A percentile compares a stretch with the other conserved stretches of the same genome.
Evolutionary conservation across 169 alveolate species (phyloP).

Genomic region (Cryptosporidium parvum): DNA sequence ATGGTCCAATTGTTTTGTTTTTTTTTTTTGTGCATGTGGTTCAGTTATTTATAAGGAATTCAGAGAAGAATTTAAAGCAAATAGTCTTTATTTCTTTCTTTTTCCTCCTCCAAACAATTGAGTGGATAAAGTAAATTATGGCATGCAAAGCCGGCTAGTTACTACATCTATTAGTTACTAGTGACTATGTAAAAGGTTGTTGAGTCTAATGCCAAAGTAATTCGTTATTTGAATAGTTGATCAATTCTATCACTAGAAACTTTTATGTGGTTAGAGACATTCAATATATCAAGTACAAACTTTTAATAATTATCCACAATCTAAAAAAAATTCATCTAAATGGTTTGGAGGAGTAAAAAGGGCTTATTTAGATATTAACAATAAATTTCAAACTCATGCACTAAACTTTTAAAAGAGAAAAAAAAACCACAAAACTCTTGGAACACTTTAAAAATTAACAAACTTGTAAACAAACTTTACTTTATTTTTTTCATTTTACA

Average conservation of each 20-base stretch:
- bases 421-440: conserved; percentile 9
- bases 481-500: neutral
- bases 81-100: too few species aligned
- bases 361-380: neutral
- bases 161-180: conserved; percentile 29
- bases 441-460: neutral
- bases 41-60: neutral
- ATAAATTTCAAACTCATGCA: neutral
- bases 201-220: conserved; percentile 72
- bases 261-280: neutral
- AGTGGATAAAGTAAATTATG: neutral
- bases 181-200: conserved; percentile 73
- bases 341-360: neutral
- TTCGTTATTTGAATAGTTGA: neutral
- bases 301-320: conserved; percentile 3
- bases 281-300: conserved; percentile 49
- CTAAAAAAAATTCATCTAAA: neutral
- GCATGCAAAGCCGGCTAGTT: conserved; percentile 76
- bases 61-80: too few species aligned
- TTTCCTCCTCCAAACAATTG: neutral
- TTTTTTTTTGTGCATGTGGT: too few species aligned
- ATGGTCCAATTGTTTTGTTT: neutral
- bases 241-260: neutral
- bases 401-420: neutral
- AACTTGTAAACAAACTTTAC: conserved; percentile 8